phyloP scores from a whole-genome alignment of 495 filamentous ascomycete species.

The Aspergillus saccharolyticus region DNA sequence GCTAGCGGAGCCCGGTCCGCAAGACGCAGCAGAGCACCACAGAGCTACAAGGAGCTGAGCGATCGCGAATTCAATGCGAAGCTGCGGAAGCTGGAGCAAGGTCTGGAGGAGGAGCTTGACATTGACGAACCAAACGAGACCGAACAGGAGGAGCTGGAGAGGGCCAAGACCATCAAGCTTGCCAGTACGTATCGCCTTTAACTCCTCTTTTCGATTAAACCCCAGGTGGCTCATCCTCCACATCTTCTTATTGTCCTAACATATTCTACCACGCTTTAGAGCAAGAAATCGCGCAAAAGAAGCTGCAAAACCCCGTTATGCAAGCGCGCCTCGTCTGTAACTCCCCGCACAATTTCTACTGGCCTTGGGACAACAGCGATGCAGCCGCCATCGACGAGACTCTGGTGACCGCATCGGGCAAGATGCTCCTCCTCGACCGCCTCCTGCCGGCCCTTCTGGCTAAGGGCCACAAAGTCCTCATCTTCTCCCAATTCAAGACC shows the following conservation, averaged over 20 bases:
- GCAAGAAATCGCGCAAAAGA: slow-evolving; percentile 81
- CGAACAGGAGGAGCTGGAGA: slow-evolving; percentile 59
- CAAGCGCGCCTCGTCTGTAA: slow-evolving; percentile 92
- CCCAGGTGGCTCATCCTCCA: not conserved
- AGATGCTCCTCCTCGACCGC: slow-evolving; percentile 90
- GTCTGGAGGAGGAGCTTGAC: slow-evolving; percentile 47
- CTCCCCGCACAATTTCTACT: slow-evolving; percentile 93
- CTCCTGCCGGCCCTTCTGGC: slow-evolving; percentile 71
- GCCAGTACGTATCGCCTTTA: slow-evolving; percentile 57
- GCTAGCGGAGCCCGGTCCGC: slow-evolving; percentile 44
- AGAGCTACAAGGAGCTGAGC: slow-evolving; percentile 68
- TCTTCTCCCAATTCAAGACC: slow-evolving; percentile 95
- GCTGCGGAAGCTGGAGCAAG: slow-evolving; percentile 55
- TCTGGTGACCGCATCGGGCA: slow-evolving; percentile 80
- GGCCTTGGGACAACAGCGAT: slow-evolving; percentile 62
- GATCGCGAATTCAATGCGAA: slow-evolving; percentile 70
- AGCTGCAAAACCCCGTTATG: slow-evolving; percentile 90
- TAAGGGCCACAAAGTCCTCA: slow-evolving; percentile 81
- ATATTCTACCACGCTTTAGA: slow-evolving; percentile 37
- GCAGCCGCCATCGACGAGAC: slow-evolving; percentile 59
- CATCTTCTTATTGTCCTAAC: no score
- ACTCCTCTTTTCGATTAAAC: not conserved
- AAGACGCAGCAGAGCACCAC: slow-evolving; percentile 40
- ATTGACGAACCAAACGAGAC: slow-evolving; percentile 46
- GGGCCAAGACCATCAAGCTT: slow-evolving; percentile 66